These are phyloP conservation scores for Gossypium anomalum DNA, from an alignment of 345 rosid species.

Conservation along the genomic window DNA sequence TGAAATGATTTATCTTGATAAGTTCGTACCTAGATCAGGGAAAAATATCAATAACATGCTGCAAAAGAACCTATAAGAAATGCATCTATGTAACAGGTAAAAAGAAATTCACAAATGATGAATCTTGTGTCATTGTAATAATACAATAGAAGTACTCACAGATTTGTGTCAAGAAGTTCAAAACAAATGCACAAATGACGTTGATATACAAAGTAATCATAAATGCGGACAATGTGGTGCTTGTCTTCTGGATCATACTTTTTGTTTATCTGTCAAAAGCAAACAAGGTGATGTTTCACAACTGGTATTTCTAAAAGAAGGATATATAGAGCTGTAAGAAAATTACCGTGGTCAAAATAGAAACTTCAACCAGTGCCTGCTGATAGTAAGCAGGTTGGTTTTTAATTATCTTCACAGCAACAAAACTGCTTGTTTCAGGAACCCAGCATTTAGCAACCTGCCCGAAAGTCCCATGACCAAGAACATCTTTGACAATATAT, in stretches of 20 bases:
- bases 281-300: constrained; percentile 2
- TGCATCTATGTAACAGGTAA: not conserved
- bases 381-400: constrained; percentile 97
- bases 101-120: not conserved
- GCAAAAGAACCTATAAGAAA: constrained; percentile 17
- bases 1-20: constrained; percentile 87
- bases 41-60: constrained; percentile 29
- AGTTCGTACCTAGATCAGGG: constrained; percentile 77
- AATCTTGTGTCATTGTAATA: not conserved
- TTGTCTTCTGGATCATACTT: constrained; percentile 98
- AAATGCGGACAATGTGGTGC: constrained; percentile 96
- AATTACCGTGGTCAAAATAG: constrained; percentile 88
- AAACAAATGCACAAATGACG: constrained; percentile 94
- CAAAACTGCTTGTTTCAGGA: constrained; percentile 58
- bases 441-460: constrained; percentile 99
- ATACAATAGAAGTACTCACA: constrained; percentile 52
- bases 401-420: constrained; percentile 95
- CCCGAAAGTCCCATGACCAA: constrained; percentile 97
- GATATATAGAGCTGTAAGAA: constrained; percentile 17
- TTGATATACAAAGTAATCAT: constrained; percentile 83
- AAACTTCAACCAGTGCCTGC: constrained; percentile 98
- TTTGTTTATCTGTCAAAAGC: constrained; percentile 69
- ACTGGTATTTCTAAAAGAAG: constrained; percentile 2
- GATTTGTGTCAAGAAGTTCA: constrained; percentile 91
- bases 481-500: constrained; percentile 94